Evolutionary conservation across 1,284 basidiomycete genomes (phyloP).

Genomic region (Cystobasidium sp.): DNA sequence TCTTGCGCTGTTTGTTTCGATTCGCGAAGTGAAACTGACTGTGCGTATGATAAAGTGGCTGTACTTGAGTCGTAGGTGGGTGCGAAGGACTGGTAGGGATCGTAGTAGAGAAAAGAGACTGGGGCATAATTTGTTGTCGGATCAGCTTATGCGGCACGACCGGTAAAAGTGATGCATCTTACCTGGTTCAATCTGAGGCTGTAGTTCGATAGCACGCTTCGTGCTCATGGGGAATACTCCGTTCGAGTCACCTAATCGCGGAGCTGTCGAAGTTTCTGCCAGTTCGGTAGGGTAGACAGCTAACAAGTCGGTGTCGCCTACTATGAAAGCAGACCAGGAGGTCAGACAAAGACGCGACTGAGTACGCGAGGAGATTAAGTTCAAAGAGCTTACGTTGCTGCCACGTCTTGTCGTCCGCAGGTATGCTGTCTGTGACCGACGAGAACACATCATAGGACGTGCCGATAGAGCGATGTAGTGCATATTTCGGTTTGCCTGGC

Average conservation of each 20-base stretch:
- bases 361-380: not conserved
- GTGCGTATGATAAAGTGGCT: constrained; percentile 43
- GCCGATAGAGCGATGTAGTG: constrained; percentile 47
- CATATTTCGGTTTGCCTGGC: constrained; percentile 46
- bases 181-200: constrained; percentile 31
- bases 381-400: not conserved
- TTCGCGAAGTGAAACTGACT: constrained; percentile 23
- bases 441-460: constrained; percentile 49
- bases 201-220: constrained; percentile 6
- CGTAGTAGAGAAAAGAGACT: constrained; percentile 48
- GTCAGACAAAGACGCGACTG: not conserved
- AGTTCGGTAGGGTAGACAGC: constrained; percentile 36
- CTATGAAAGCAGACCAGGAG: constrained; percentile 19
- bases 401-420: constrained; percentile 40
- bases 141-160: not conserved
- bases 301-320: constrained; percentile 49
- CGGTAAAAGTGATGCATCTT: not conserved
- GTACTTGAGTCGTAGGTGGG: constrained; percentile 49
- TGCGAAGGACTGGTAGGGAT: constrained; percentile 47
- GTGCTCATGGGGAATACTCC: not conserved
- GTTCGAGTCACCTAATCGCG: not conserved
- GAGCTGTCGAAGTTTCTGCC: not conserved
- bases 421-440: constrained; percentile 42
- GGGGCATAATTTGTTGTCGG: not conserved
- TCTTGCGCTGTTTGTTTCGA: not conserved